phyloP scores from a whole-genome alignment of 2,329 filamentous ascomycete species.

The Curvularia sp. region DNA sequence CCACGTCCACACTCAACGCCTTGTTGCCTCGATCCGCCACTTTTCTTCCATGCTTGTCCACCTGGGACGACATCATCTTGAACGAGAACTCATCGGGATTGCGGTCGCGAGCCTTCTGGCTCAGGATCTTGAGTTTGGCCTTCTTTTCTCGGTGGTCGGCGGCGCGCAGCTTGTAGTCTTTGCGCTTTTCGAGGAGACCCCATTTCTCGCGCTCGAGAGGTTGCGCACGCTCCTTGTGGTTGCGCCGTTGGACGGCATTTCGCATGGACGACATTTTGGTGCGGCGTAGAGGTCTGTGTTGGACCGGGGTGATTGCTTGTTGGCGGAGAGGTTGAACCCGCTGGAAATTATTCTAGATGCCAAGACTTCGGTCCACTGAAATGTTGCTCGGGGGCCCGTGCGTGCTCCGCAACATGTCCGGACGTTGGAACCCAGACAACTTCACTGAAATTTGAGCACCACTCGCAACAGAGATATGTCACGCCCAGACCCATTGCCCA shows the following conservation, averaged over 20 bases:
- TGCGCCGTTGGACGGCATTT: slow-evolving; percentile 69
- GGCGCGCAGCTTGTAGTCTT: slow-evolving; percentile 74
- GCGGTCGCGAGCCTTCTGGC: slow-evolving; percentile 65
- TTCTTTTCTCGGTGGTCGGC: slow-evolving; percentile 70
- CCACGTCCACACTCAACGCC: slow-evolving; percentile 62
- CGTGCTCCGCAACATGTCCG: background rate
- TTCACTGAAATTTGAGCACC: background rate
- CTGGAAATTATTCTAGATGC: slow-evolving; percentile 16
- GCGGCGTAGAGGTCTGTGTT: slow-evolving; percentile 5
- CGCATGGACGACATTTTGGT: slow-evolving; percentile 44
- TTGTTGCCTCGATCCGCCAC: slow-evolving; percentile 57
- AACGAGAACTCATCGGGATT: slow-evolving; percentile 74
- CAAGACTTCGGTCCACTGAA: slow-evolving; percentile 10
- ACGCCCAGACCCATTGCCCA: background rate
- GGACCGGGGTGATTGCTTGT: background rate
- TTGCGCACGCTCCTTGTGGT: slow-evolving; percentile 90
- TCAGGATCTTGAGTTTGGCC: slow-evolving; percentile 64
- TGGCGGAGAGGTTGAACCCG: background rate
- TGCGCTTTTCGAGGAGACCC: slow-evolving; percentile 95
- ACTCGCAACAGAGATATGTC: background rate
- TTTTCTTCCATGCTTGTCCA: slow-evolving; percentile 55
- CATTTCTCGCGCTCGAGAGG: slow-evolving; percentile 82
- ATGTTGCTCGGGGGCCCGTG: slow-evolving; percentile 1
- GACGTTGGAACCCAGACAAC: background rate
- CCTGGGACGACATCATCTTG: slow-evolving; percentile 64